phyloP scores from a whole-genome alignment of 2,329 filamentous ascomycete genomes.

The Aspergillus unguis region DNA sequence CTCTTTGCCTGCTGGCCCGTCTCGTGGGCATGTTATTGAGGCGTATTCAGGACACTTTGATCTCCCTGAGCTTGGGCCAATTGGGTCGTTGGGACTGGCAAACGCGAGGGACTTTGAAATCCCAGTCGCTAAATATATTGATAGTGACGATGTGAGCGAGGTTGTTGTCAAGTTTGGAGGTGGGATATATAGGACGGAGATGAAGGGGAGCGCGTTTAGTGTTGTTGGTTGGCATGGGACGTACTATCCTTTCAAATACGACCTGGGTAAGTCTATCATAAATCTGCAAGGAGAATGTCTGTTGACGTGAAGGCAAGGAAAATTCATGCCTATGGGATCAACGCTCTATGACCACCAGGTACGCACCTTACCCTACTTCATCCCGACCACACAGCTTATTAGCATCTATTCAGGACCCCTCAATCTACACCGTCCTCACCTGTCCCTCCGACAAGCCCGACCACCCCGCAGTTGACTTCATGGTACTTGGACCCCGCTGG shows the following conservation, averaged over 20 bases:
- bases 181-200: not conserved
- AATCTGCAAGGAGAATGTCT: not conserved
- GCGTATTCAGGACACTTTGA: constrained; percentile 7
- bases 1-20: not conserved
- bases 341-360: constrained; percentile 9
- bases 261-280: not conserved
- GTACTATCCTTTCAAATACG: constrained; percentile 11
- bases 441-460: constrained; percentile 6
- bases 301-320: not conserved
- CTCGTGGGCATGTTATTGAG: constrained; percentile 7
- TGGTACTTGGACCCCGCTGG: constrained; percentile 4
- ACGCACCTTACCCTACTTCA: too few relatives aligned
- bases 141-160: constrained; percentile 2
- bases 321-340: constrained; percentile 9
- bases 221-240: constrained; percentile 8
- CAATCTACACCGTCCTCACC: constrained; percentile 5
- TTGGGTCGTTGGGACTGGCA: constrained; percentile 1
- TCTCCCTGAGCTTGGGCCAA: constrained; percentile 5
- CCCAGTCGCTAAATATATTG: not conserved
- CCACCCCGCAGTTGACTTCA: constrained; percentile 6
- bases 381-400: not conserved
- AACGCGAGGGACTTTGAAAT: constrained; percentile 8
- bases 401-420: constrained; percentile 3
- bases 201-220: constrained; percentile 8
- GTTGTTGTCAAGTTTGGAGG: constrained; percentile 6